Percentiles rank a stretch among this genome's conserved stretches.
These are phyloP conservation scores for Blastomyces percursus DNA, from an alignment of 2,329 filamentous ascomycete species.

Conservation along the genomic window DNA sequence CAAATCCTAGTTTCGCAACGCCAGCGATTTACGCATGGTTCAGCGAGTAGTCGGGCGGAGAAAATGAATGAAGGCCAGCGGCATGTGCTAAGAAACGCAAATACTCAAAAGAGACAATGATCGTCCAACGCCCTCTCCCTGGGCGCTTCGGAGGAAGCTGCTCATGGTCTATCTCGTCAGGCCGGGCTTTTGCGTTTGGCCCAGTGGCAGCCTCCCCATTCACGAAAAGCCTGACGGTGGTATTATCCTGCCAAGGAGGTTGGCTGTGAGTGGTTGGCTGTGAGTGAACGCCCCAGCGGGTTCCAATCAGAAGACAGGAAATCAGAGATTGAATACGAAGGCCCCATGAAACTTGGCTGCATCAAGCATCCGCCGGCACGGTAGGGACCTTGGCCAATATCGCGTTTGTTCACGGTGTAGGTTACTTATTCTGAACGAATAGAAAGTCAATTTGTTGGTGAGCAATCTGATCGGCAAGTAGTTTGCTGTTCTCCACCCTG, in stretches of 20 bases:
- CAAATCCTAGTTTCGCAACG: neutral
- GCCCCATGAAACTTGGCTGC: neutral
- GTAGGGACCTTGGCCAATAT: neutral
- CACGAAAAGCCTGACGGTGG: neutral
- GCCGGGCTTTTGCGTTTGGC: neutral
- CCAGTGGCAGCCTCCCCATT: neutral
- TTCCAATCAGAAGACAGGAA: conserved; percentile 1
- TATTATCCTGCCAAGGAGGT: neutral
- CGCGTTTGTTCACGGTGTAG: neutral
- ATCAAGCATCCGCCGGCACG: neutral
- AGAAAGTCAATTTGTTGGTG: neutral
- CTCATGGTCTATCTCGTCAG: neutral
- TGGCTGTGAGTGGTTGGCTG: neutral
- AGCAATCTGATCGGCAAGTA: neutral
- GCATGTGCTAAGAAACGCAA: neutral
- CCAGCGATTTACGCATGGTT: neutral
- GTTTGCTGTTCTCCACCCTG: neutral
- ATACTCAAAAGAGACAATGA: neutral
- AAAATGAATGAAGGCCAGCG: neutral
- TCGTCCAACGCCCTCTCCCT: neutral
- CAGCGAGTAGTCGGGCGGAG: neutral
- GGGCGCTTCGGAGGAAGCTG: too few relatives aligned
- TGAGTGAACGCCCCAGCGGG: neutral
- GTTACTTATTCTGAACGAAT: neutral
- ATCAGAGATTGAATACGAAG: neutral